Percentiles rank a stretch among this genome's conserved stretches.
These are phyloP conservation scores for Hymenochaete sp. DNA, from an alignment of 1,284 basidiomycete genomes.

Conservation along the genomic window DNA sequence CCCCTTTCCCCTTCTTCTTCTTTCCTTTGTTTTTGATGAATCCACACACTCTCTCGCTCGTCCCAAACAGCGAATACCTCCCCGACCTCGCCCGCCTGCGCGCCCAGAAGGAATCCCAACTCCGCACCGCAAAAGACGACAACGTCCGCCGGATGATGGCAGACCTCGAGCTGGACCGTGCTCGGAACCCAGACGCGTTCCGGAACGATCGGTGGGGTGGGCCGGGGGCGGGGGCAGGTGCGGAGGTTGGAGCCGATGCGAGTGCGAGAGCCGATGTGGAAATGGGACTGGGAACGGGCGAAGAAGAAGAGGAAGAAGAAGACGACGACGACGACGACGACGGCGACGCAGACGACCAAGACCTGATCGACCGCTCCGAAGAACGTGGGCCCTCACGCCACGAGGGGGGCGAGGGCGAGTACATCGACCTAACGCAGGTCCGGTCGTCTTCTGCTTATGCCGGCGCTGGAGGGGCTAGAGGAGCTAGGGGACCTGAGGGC, in stretches of 20 bases:
- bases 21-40: neutral
- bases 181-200: conserved; percentile 42
- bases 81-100: conserved; percentile 78
- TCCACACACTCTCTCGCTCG: neutral
- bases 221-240: no score
- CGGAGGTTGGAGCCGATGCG: no score
- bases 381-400: conserved; percentile 53
- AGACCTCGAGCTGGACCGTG: conserved; percentile 73
- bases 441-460: no score
- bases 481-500: no score
- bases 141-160: conserved; percentile 78
- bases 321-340: conserved; percentile 58
- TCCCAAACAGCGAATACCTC: conserved; percentile 69
- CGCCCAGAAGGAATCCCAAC: conserved; percentile 40
- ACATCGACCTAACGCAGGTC: conserved; percentile 55
- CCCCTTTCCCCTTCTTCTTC: conserved; percentile 10
- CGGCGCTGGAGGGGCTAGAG: no score
- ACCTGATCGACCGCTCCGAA: conserved; percentile 62
- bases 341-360: conserved; percentile 38
- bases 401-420: conserved; percentile 36
- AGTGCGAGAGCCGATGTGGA: no score
- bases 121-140: conserved; percentile 66
- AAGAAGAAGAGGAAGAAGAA: conserved; percentile 38
- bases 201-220: conserved; percentile 45
- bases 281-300: no score